Percentiles rank a stretch among this genome's conserved stretches.
Evolutionary conservation across 495 filamentous ascomycete species (phyloP).

Genomic region (Hyaloscypha variabilis): DNA sequence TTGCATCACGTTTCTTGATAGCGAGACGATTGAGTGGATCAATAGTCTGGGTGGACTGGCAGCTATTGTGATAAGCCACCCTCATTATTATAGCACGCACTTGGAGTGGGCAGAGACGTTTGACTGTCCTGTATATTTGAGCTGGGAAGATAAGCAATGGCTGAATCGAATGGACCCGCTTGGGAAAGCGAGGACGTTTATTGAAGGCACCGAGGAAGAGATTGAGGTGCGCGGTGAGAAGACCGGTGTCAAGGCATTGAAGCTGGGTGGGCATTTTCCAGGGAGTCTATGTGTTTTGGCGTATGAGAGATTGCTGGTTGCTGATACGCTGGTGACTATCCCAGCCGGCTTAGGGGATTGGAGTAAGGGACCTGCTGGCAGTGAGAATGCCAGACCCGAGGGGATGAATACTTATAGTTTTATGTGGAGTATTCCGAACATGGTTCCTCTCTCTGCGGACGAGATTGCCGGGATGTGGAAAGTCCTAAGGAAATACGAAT

Average conservation of each 20-base stretch:
- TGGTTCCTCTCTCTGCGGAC: conserved; percentile 68
- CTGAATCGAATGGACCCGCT: conserved; percentile 40
- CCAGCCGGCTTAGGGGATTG: conserved; percentile 51
- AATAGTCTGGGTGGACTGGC: conserved; percentile 57
- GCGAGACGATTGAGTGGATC: conserved; percentile 54
- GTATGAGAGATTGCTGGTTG: conserved; percentile 59
- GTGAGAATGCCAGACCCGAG: conserved; percentile 45
- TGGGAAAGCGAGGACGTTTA: conserved; percentile 41
- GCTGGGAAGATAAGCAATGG: conserved; percentile 66
- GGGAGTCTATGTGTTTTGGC: conserved; percentile 64
- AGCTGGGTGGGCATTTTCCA: conserved; percentile 75
- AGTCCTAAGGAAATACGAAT: conserved; percentile 57
- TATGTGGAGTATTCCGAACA: conserved; percentile 81
- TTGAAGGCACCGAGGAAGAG: conserved; percentile 42
- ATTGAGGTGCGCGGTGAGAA: conserved; percentile 39
- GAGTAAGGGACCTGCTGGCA: conserved; percentile 30
- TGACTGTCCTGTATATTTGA: conserved; percentile 63
- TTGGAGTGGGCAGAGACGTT: conserved; percentile 67
- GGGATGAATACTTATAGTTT: conserved; percentile 69
- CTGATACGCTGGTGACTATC: conserved; percentile 70
- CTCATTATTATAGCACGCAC: conserved; percentile 77
- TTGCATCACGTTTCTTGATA: conserved; percentile 65
- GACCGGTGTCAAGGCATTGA: conserved; percentile 60
- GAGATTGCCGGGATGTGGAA: conserved; percentile 57
- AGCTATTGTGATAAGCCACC: conserved; percentile 80